These are phyloP conservation scores for Aspergillus bertholletiae DNA, from an alignment of 495 filamentous ascomycete species.

Conservation along the genomic window DNA sequence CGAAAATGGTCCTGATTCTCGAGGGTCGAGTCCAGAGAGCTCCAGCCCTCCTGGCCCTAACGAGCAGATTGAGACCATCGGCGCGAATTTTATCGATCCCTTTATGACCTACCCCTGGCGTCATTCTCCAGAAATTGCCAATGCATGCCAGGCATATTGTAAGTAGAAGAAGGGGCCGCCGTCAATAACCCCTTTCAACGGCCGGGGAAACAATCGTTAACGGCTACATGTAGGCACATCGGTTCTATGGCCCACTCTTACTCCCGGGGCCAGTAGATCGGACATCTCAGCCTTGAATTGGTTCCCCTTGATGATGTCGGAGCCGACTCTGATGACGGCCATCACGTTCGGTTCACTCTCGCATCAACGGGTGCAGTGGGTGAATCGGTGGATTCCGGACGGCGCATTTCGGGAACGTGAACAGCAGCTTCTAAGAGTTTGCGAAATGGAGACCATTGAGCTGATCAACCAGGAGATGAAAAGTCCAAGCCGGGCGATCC, in stretches of 20 bases:
- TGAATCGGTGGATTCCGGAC: constrained; percentile 24
- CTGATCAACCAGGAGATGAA: constrained; percentile 33
- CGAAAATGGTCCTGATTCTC: not conserved
- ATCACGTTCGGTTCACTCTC: constrained; percentile 39
- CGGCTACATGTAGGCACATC: not conserved
- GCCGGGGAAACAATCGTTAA: not conserved
- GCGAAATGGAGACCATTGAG: constrained; percentile 36
- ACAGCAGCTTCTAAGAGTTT: constrained; percentile 24
- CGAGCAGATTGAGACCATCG: constrained; percentile 20
- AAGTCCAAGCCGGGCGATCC: constrained; percentile 27
- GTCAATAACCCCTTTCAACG: constrained; percentile 11
- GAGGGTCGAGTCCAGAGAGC: not conserved
- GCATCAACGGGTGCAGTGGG: constrained; percentile 36
- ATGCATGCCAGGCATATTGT: constrained; percentile 25
- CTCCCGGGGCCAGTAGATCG: constrained; percentile 15
- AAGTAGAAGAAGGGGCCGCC: constrained; percentile 1
- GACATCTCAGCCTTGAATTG: constrained; percentile 15
- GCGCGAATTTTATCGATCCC: constrained; percentile 28
- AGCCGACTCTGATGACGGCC: constrained; percentile 35
- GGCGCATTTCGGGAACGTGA: constrained; percentile 22
- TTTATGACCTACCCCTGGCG: constrained; percentile 26
- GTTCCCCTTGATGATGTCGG: constrained; percentile 33
- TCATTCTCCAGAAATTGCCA: constrained; percentile 23
- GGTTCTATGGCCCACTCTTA: constrained; percentile 33
- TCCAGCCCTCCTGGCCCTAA: constrained; percentile 4